Evolutionary conservation across 495 filamentous ascomycete genomes (phyloP).

Genomic region (Penicillium roqueforti): DNA sequence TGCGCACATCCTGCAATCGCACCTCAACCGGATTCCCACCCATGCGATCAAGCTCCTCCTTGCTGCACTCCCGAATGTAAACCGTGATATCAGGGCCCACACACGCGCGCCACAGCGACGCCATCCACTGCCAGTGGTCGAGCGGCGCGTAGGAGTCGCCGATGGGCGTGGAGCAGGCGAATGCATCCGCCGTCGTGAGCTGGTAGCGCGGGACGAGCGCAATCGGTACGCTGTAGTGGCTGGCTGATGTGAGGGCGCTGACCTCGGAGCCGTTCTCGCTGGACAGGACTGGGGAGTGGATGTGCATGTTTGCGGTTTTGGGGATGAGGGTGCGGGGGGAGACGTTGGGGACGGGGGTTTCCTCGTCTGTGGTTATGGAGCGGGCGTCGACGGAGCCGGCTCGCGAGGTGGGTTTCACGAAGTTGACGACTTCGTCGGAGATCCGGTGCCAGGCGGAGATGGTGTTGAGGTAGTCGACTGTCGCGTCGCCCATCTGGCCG

Average conservation of each 20-base stretch:
- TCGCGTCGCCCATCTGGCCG: conserved; percentile 41
- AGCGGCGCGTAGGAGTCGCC: conserved; percentile 71
- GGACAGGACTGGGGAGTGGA: conserved; percentile 27
- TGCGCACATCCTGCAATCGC: conserved; percentile 47
- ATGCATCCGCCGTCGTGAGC: conserved; percentile 70
- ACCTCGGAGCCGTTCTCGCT: conserved; percentile 30
- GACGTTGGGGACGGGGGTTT: conserved; percentile 17
- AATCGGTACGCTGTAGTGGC: conserved; percentile 49
- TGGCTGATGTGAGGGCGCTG: conserved; percentile 11
- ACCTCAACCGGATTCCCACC: conserved; percentile 49
- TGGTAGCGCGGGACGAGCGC: conserved; percentile 72
- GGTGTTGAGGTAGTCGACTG: conserved; percentile 62
- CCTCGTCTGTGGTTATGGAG: conserved; percentile 17
- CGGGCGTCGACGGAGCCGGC: conserved; percentile 6
- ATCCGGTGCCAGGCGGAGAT: conserved; percentile 69
- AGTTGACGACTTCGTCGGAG: conserved; percentile 60
- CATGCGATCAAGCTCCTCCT: conserved; percentile 43
- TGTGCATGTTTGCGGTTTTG: conserved; percentile 29
- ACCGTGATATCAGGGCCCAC: conserved; percentile 85
- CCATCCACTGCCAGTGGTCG: conserved; percentile 99
- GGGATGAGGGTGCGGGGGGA: conserved; percentile 37
- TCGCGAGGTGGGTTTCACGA: conserved; percentile 47
- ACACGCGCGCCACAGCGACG: conserved; percentile 85
- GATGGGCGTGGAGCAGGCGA: conserved; percentile 67
- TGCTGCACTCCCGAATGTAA: conserved; percentile 45